These are phyloP conservation scores for Rosa multiflora DNA, from an alignment of 306 rosid genomes.

Conservation along the genomic window DNA sequence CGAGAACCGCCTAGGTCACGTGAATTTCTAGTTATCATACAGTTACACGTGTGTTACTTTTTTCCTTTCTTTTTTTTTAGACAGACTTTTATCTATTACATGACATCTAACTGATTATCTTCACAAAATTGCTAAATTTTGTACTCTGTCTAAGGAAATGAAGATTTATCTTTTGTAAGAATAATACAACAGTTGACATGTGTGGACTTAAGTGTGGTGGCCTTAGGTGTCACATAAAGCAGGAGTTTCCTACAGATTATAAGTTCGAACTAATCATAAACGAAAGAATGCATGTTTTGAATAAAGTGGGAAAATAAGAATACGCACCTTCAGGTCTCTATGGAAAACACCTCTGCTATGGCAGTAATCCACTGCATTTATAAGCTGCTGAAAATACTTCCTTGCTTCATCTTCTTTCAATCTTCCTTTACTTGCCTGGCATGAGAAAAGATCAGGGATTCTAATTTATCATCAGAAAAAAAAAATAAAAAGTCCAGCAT, in stretches of 20 bases:
- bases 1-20: background rate
- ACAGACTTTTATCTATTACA: background rate
- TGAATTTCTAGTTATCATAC: background rate
- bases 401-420: slow-evolving; percentile 95
- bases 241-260: background rate
- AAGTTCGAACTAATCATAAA: background rate
- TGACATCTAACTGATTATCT: background rate
- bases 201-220: background rate
- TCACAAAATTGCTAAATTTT: background rate
- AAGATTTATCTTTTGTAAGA: background rate
- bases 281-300: background rate
- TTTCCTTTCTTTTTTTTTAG: background rate
- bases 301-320: slow-evolving; percentile 13
- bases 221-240: background rate
- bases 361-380: slow-evolving; percentile 91
- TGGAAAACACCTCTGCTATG: slow-evolving; percentile 97
- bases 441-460: slow-evolving; percentile 13
- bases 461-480: background rate
- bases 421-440: slow-evolving; percentile 79
- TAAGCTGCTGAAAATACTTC: slow-evolving; percentile 90
- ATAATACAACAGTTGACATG: background rate
- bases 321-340: slow-evolving; percentile 77
- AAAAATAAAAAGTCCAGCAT: slow-evolving; percentile 2
- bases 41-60: background rate
- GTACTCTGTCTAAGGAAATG: background rate